Conservation (phyloP, 352 stramenopile species). For the Pythium biforme region DNA sequence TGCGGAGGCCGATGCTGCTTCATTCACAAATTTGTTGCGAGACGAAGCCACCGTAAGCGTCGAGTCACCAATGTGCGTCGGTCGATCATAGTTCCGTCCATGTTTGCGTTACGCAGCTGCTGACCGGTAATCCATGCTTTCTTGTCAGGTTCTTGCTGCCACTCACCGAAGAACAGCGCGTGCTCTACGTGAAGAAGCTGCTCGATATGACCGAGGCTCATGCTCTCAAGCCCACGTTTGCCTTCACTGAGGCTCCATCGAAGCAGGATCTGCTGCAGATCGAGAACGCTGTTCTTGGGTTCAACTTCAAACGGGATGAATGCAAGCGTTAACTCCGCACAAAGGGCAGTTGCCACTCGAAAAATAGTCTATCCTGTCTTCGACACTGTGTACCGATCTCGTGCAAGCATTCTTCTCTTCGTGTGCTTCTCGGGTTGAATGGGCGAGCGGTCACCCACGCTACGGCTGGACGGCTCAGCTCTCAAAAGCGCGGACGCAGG, state of each 20-base stretch:
- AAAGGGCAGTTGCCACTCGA: background rate
- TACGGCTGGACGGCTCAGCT: background rate
- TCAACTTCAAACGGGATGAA: constrained; percentile 32
- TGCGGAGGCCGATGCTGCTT: constrained; percentile 5
- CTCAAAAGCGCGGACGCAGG: constrained; percentile 26
- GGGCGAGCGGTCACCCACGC: background rate
- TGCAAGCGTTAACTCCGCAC: background rate
- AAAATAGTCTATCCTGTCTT: background rate
- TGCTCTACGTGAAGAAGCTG: constrained; percentile 66
- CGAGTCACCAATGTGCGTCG: constrained; percentile 69
- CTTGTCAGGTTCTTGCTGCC: constrained; percentile 56
- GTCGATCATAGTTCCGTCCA: background rate
- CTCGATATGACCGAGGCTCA: constrained; percentile 48
- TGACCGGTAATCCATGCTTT: background rate
- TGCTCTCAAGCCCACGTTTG: constrained; percentile 37
- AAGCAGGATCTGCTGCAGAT: constrained; percentile 53
- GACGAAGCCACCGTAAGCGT: constrained; percentile 49
- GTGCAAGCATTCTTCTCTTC: constrained; percentile 26
- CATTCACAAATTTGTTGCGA: constrained; percentile 44
- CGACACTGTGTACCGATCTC: constrained; percentile 5
- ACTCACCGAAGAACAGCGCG: constrained; percentile 63
- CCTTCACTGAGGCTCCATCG: constrained; percentile 29
- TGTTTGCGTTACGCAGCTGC: background rate
- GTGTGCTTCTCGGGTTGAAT: background rate
- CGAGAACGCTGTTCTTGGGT: constrained; percentile 58